phyloP scores from a whole-genome alignment of 805 yeast species.

The Ogataea trehaloabstinens region DNA sequence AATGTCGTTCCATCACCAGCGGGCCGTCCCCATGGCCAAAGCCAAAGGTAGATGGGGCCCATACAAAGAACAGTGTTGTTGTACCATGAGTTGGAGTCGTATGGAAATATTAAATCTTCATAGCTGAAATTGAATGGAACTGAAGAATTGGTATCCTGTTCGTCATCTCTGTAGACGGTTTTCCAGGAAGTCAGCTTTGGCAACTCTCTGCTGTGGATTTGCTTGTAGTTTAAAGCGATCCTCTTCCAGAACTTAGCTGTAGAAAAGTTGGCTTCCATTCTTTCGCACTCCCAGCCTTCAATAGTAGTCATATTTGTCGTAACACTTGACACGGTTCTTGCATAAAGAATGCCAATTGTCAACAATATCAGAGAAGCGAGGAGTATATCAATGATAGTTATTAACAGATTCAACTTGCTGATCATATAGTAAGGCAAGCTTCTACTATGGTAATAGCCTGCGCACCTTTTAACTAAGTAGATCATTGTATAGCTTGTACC shows the following conservation, averaged over 20 bases:
- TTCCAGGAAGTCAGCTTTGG: conserved; percentile 51
- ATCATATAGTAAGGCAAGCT: conserved; percentile 57
- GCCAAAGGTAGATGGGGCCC: conserved; percentile 68
- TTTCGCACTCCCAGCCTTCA: conserved; percentile 88
- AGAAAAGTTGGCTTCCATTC: conserved; percentile 65
- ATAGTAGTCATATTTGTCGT: conserved; percentile 79
- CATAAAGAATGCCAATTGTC: conserved; percentile 55
- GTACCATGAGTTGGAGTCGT: conserved; percentile 60
- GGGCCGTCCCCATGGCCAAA: conserved; percentile 70
- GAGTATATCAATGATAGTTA: conserved; percentile 54
- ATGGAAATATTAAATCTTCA: conserved; percentile 80
- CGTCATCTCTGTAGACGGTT: conserved; percentile 20
- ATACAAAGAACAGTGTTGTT: conserved; percentile 50
- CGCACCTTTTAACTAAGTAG: conserved; percentile 40
- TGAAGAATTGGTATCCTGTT: conserved; percentile 11
- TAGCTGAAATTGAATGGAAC: conserved; percentile 41
- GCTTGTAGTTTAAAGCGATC: conserved; percentile 43
- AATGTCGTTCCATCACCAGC: conserved; percentile 58
- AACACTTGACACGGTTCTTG: conserved; percentile 59
- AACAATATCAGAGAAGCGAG: conserved; percentile 57
- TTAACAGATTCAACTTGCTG: conserved; percentile 48
- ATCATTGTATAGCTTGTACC: conserved; percentile 47
- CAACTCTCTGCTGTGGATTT: conserved; percentile 36
- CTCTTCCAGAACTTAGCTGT: conserved; percentile 53
- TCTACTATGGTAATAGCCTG: conserved; percentile 45